Conservation (phyloP, 192 early-diverging fungal genomes). For the Rhizophagus clarus region DNA sequence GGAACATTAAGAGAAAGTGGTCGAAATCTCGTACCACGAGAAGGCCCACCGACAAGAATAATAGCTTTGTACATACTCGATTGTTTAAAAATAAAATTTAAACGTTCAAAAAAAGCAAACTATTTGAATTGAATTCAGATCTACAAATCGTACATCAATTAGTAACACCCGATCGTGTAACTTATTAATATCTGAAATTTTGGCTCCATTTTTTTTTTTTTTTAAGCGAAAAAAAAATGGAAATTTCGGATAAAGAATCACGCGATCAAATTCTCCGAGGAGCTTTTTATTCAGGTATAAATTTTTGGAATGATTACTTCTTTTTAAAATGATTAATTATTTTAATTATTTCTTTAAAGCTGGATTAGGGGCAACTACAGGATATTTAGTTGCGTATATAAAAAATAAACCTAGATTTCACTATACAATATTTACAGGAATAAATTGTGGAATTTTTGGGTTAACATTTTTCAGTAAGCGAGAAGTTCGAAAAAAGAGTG, state of each 20-base stretch:
- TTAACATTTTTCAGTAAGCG: slow-evolving; percentile 11
- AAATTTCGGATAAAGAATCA: not conserved
- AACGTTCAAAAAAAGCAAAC: not conserved
- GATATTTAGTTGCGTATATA: not conserved
- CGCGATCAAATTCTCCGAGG: not conserved
- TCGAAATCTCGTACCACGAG: slow-evolving; percentile 95
- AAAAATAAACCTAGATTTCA: not conserved
- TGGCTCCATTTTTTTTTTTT: not conserved
- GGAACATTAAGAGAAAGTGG: slow-evolving; percentile 94
- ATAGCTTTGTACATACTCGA: slow-evolving; percentile 72
- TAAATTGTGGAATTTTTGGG: slow-evolving; percentile 21
- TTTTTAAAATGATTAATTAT: not conserved
- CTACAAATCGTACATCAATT: not conserved
- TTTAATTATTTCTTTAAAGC: slow-evolving; percentile 15
- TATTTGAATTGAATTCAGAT: not conserved
- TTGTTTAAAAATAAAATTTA: not conserved
- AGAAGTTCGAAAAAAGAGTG: not conserved
- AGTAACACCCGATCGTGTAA: not conserved
- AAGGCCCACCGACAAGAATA: slow-evolving; percentile 97
- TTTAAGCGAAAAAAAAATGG: not conserved
- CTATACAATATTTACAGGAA: not conserved
- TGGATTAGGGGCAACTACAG: not conserved
- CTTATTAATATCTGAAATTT: not conserved
- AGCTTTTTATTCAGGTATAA: slow-evolving; percentile 3
- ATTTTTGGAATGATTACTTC: too few species aligned